Conservation (phyloP, 1,139 yeast species). For the Candida tunisiensis region DNA sequence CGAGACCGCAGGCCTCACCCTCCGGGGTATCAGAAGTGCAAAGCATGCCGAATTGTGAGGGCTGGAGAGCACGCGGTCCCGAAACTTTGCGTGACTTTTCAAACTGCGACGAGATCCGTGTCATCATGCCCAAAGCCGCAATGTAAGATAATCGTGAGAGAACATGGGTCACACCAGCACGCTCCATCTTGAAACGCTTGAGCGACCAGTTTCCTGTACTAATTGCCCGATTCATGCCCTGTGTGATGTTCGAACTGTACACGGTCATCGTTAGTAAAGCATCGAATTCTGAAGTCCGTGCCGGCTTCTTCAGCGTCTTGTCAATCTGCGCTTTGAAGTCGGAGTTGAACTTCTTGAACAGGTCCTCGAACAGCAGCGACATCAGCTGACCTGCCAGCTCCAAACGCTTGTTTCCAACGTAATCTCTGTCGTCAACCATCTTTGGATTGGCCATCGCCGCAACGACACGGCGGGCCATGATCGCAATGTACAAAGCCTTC, state of each 20-base stretch:
- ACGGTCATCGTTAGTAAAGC: slow-evolving; percentile 79
- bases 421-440: slow-evolving; percentile 95
- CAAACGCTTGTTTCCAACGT: slow-evolving; percentile 93
- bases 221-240: slow-evolving; percentile 89
- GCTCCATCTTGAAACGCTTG: slow-evolving; percentile 98
- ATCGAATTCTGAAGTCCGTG: slow-evolving; percentile 89
- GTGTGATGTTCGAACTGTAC: slow-evolving; percentile 83
- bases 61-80: slow-evolving; percentile 98
- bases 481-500: slow-evolving; percentile 85
- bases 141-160: slow-evolving; percentile 80
- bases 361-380: slow-evolving; percentile 88
- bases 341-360: slow-evolving; percentile 85
- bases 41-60: slow-evolving; percentile 97
- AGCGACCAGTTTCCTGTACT: slow-evolving; percentile 98
- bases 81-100: slow-evolving; percentile 96
- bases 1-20: slow-evolving; percentile 99
- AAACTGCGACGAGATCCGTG: slow-evolving; percentile 94
- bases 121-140: slow-evolving; percentile 98
- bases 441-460: slow-evolving; percentile 93
- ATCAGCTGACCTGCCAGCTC: slow-evolving; percentile 96
- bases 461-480: slow-evolving; percentile 91
- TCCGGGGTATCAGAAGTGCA: slow-evolving; percentile 99
- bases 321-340: slow-evolving; percentile 92
- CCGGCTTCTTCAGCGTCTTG: slow-evolving; percentile 83
- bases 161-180: slow-evolving; percentile 98